Base-by-base conservation (phyloP, 345 rosid species). In the Syzygium aqueum region DNA sequence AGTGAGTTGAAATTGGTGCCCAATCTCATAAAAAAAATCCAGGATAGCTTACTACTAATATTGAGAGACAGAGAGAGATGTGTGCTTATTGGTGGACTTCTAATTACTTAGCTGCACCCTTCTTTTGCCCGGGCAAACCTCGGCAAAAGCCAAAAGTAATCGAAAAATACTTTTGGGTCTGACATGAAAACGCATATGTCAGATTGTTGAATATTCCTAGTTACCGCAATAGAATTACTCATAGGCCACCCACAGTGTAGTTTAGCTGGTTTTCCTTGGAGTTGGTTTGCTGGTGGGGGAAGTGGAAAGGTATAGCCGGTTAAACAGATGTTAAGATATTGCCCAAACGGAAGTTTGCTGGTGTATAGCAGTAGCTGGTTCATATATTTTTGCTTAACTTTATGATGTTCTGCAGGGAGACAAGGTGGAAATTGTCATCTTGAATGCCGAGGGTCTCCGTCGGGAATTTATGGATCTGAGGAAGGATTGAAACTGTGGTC, bases 391-490 rank as follows among this genome's bases (percentile, higher is more conserved):
- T 1, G 3, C 78, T 84, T 33, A 25, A 22, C 6, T 54, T 86
- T 5, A 21, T 14, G 37, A n/a, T 84, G 49, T 63, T 27, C n/a
- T 88, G 78, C 90, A 96, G 98, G 98, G 98, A 84, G 99, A 96
- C 94, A 94, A 89, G 88, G 95, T 98, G 85, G 96, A 96, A 91
- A 96, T 96, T 50, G 95, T 96, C 77, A 63, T 96, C 85, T 87
- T 96, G 85, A 96, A 94, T 87, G 93, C 95, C 11, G 94, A 91
- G 27, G 97, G 99, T 77, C 92, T 96, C 57, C 96, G 82, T 51
- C 92, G 92, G 13, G 98, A 98, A 86, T 91, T 90, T 89, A 91
- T 97, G 95, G 97, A 94, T 12, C 94, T 98, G 61, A 94, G 99
- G 91, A 94, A 93, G 90, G 98, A 96, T 90, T 96, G 90, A 94